phyloP scores from a whole-genome alignment of 2,329 filamentous ascomycete species.

The Lasiodiplodia gonubiensis region DNA sequence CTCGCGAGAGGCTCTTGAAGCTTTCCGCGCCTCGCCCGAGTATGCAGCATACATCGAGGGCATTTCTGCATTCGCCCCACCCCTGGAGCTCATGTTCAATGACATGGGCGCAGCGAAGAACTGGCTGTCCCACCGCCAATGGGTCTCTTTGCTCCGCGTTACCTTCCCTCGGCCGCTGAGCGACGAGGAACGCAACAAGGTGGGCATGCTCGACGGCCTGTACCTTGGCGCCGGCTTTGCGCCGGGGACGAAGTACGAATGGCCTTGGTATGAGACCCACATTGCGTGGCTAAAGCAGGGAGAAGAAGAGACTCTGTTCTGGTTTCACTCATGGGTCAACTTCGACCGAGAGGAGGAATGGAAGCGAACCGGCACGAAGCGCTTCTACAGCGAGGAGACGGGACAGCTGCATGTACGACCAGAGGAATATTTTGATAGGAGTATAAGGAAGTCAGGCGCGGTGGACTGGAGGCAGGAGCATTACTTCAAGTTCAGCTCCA shows the following conservation, averaged over 20 bases:
- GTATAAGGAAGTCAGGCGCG: neutral
- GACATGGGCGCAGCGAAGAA: neutral
- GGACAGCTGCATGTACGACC: neutral
- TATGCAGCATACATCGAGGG: neutral
- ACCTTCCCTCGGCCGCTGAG: neutral
- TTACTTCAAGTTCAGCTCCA: neutral
- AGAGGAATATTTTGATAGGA: neutral
- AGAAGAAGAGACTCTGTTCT: neutral
- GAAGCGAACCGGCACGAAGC: neutral
- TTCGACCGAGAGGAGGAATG: neutral
- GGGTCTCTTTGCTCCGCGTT: neutral
- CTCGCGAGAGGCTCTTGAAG: neutral
- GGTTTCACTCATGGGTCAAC: neutral
- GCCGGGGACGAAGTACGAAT: neutral
- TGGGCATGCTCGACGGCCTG: neutral
- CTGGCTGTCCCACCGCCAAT: neutral
- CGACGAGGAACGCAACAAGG: neutral
- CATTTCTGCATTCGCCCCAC: neutral
- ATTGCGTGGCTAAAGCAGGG: neutral
- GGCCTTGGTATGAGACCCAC: neutral
- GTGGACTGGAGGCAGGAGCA: neutral
- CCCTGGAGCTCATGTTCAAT: neutral
- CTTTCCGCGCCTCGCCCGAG: neutral
- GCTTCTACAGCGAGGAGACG: neutral
- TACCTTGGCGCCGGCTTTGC: neutral